These are phyloP conservation scores for Pichia phayaonensis DNA, from an alignment of 805 yeast genomes.

Conservation along the genomic window DNA sequence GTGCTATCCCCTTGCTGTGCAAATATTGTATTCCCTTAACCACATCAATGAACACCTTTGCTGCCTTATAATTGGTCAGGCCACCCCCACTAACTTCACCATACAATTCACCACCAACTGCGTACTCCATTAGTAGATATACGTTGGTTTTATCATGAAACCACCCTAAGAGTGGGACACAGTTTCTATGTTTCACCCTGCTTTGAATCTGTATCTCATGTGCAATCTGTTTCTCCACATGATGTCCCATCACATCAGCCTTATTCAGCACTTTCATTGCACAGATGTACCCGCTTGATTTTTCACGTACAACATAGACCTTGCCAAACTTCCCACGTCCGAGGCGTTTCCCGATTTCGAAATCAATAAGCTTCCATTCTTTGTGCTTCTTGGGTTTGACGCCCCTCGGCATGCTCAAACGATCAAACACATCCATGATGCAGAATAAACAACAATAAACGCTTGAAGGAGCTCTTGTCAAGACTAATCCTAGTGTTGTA, in stretches of 20 bases:
- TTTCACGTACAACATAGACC: slow-evolving; percentile 83
- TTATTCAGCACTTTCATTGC: slow-evolving; percentile 92
- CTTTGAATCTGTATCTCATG: slow-evolving; percentile 91
- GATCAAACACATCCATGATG: slow-evolving; percentile 7
- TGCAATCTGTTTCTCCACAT: slow-evolving; percentile 77
- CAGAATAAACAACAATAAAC: background rate
- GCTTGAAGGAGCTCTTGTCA: too few relatives aligned
- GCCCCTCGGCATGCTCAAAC: slow-evolving; percentile 7
- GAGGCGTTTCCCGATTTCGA: slow-evolving; percentile 78
- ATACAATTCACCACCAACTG: slow-evolving; percentile 82
- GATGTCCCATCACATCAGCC: slow-evolving; percentile 62
- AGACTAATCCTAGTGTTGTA: too few relatives aligned
- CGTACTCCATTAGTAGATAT: slow-evolving; percentile 77
- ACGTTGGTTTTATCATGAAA: slow-evolving; percentile 78
- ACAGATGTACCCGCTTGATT: slow-evolving; percentile 65
- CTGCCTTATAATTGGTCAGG: background rate
- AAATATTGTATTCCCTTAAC: slow-evolving; percentile 71
- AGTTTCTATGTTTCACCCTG: slow-evolving; percentile 66
- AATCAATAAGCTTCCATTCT: slow-evolving; percentile 39
- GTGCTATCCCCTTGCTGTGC: slow-evolving; percentile 76
- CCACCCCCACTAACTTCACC: slow-evolving; percentile 37
- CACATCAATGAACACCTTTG: slow-evolving; percentile 28
- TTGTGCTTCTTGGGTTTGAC: background rate
- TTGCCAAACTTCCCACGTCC: slow-evolving; percentile 94
- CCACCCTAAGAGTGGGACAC: slow-evolving; percentile 76